Base-by-base conservation (phyloP, 257 asterid species). In the Haberlea rhodopensis region DNA sequence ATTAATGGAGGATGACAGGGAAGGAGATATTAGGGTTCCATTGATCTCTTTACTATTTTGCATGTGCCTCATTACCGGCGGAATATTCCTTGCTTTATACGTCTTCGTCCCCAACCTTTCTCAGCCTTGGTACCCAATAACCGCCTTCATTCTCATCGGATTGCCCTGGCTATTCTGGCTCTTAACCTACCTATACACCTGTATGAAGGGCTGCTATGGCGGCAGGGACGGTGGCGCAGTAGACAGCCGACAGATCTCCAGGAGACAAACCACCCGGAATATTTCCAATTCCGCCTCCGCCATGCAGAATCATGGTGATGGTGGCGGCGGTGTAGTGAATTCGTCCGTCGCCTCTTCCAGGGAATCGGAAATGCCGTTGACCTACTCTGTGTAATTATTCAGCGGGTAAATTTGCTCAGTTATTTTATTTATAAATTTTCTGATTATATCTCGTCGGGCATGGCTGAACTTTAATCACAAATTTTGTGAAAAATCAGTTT, bases 131-230 rank as follows among this genome's bases (percentile, higher is more conserved):
- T 86, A 67, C 81, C 90, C 89, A 0, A 20, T 69, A 51, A 84
- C 73, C 25, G 90, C 96, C 57, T 70, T 86, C 51, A 28, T 69
- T 68, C 82, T 88, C 71, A 82, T 88, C 70, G 90, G 81, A 66
- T 73, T 82, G 6, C 95, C 95, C 0, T 86, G 95, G 95, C 18
- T 86, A 25, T 88, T 88, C 72, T 88, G 96, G 96, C 31, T 84
- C 52, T 46, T 86, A 49, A 82, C 83, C 31, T 88, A 62, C 48
- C 0, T 81, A 13, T 88, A 88, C 80, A 63, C 87, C 26, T 75
- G 80, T 78, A 60, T 73, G 37, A 88, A 86, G 73, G 75, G 40
- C 26, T 80, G 84, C 69, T 72, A 16, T 60, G 49, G 53, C 62
- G n/a, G 59, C 23, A 40, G 48, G 18, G 48, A 40, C 3, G 18